These are phyloP conservation scores for Phallus indusiatus DNA, from an alignment of 768 basidiomycete species.

Conservation along the genomic window DNA sequence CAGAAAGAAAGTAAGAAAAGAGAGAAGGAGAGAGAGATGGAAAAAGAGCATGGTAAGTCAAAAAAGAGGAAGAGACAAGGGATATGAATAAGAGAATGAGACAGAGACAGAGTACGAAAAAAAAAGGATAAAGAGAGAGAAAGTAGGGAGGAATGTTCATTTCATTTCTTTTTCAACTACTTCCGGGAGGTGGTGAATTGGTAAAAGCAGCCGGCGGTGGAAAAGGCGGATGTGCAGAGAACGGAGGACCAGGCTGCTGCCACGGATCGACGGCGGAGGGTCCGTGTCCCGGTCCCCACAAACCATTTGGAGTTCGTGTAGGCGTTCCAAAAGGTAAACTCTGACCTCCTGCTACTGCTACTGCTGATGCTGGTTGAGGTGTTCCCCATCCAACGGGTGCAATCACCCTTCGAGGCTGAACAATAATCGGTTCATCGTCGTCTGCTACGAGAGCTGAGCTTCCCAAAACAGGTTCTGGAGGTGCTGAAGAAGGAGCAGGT, in stretches of 20 bases:
- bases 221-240: constrained; percentile 1
- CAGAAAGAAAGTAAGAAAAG: background rate
- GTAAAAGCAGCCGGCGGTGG: background rate
- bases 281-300: constrained; percentile 7
- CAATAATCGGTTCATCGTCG: constrained; percentile 67
- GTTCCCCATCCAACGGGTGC: constrained; percentile 40
- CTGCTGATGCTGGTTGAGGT: constrained; percentile 16
- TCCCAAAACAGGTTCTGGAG: constrained; percentile 62
- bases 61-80: background rate
- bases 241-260: constrained; percentile 1
- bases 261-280: too few species aligned
- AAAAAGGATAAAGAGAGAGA: background rate
- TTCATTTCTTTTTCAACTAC: background rate
- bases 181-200: constrained; percentile 7
- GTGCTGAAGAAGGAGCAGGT: too few species aligned
- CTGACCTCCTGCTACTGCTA: too few species aligned
- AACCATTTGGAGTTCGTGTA: constrained; percentile 4
- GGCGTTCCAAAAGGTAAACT: constrained; percentile 1
- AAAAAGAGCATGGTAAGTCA: constrained; percentile 10
- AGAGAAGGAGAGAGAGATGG: background rate
- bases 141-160: background rate
- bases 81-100: background rate
- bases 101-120: background rate
- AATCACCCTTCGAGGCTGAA: constrained; percentile 34
- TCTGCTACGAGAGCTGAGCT: constrained; percentile 72